Conservation (phyloP, 2,329 filamentous ascomycete genomes). For the Drechslera avenae region DNA sequence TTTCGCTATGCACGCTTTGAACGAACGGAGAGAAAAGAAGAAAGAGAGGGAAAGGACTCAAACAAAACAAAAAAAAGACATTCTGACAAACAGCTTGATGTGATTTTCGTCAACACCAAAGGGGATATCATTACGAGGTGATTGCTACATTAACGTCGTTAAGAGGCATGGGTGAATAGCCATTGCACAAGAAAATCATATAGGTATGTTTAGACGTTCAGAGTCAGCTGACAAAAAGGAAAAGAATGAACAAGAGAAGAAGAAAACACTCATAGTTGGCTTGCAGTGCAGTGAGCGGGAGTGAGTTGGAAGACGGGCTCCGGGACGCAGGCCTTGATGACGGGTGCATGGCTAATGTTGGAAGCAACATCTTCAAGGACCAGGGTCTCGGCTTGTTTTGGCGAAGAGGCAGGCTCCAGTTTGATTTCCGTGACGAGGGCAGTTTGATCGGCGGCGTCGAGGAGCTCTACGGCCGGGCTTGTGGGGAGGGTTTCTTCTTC, state of each 20-base stretch:
- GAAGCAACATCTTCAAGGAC: neutral
- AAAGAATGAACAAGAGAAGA: neutral
- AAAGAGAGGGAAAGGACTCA: too few relatives aligned
- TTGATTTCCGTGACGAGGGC: neutral
- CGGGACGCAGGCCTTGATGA: neutral
- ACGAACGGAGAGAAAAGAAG: too few relatives aligned
- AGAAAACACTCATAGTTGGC: neutral
- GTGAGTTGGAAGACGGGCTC: constrained; percentile 1
- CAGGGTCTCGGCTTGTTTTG: neutral
- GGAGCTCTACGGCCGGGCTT: constrained; percentile 1
- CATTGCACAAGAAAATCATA: neutral
- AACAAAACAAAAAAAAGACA: too few relatives aligned
- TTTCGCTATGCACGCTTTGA: too few relatives aligned
- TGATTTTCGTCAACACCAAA: neutral
- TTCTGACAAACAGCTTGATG: too few relatives aligned
- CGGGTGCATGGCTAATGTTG: neutral
- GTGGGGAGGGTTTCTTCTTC: neutral
- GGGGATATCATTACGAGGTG: neutral
- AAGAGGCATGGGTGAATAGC: neutral
- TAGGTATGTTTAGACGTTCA: too few relatives aligned
- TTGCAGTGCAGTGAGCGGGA: constrained; percentile 1
- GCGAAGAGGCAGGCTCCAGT: neutral
- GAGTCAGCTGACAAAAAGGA: neutral
- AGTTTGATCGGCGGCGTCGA: neutral
- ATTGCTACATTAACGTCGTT: neutral